A percentile compares a stretch with the other conserved stretches of the same genome.
phyloP scores from a whole-genome alignment of 2,329 filamentous ascomycete species.

The Xylaria sp. region DNA sequence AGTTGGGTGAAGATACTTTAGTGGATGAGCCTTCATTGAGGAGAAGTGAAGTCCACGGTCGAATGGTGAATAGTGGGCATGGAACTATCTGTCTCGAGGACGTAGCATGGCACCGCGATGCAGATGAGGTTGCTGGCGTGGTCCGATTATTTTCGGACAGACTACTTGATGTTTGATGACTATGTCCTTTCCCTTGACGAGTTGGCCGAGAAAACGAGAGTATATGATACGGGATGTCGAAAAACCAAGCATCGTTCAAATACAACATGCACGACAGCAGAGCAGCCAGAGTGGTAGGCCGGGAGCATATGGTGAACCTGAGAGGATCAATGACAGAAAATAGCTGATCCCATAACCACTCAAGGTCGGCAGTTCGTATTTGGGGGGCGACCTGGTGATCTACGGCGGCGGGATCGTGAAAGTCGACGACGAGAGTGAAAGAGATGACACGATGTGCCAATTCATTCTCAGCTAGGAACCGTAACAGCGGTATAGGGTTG shows the following conservation, averaged over 20 bases:
- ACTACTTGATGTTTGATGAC: neutral
- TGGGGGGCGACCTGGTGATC: slow-evolving; percentile 40
- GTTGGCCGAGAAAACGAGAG: slow-evolving; percentile 52
- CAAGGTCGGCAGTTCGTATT: slow-evolving; percentile 41
- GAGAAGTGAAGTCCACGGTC: slow-evolving; percentile 67
- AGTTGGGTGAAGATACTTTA: slow-evolving; percentile 55
- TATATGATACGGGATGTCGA: slow-evolving; percentile 67
- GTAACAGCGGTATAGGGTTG: slow-evolving; percentile 46
- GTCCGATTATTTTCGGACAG: neutral
- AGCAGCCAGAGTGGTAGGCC: slow-evolving; percentile 65
- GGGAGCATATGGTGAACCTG: slow-evolving; percentile 63
- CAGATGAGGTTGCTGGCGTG: neutral
- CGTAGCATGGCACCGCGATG: slow-evolving; percentile 1
- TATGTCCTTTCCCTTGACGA: slow-evolving; percentile 13
- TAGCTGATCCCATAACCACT: slow-evolving; percentile 61
- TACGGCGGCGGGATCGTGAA: slow-evolving; percentile 39
- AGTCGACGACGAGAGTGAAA: slow-evolving; percentile 50
- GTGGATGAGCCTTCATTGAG: slow-evolving; percentile 80
- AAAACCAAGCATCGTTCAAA: slow-evolving; percentile 66
- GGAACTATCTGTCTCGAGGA: slow-evolving; percentile 29
- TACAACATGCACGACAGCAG: slow-evolving; percentile 64
- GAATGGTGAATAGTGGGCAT: slow-evolving; percentile 59
- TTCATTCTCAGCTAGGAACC: slow-evolving; percentile 45
- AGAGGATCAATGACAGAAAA: slow-evolving; percentile 60
- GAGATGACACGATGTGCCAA: slow-evolving; percentile 49